These are phyloP conservation scores for Alternaria sp. DNA, from an alignment of 2,329 filamentous ascomycete species.

Conservation along the genomic window DNA sequence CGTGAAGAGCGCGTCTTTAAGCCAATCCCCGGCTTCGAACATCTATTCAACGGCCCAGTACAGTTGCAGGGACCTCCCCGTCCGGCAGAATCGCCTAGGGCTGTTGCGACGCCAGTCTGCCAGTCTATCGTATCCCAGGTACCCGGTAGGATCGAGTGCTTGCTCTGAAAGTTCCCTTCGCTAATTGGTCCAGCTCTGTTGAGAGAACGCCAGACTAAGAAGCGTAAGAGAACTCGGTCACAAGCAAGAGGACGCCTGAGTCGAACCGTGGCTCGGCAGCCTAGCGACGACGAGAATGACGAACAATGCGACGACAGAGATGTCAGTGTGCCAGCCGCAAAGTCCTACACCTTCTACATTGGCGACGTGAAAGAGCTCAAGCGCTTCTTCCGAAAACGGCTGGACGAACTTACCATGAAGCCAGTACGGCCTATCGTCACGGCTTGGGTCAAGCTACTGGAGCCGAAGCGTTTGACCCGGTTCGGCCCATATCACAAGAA, in stretches of 20 bases:
- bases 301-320: background rate
- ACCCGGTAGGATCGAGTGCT: conserved; percentile 16
- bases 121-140: background rate
- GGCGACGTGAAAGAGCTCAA: conserved; percentile 33
- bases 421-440: conserved; percentile 43
- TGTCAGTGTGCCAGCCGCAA: conserved; percentile 16
- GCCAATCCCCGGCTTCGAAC: conserved; percentile 38
- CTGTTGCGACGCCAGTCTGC: background rate
- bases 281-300: conserved; percentile 16
- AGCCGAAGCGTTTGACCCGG: conserved; percentile 33
- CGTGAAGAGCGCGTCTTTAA: conserved; percentile 29
- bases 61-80: background rate
- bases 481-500: conserved; percentile 40
- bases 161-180: conserved; percentile 4
- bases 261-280: background rate
- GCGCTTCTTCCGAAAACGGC: conserved; percentile 33
- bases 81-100: background rate
- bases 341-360: conserved; percentile 33
- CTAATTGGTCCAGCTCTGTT: conserved; percentile 16
- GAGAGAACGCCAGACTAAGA: conserved; percentile 7
- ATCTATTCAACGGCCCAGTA: conserved; percentile 25
- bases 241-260: conserved; percentile 4
- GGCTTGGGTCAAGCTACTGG: conserved; percentile 41
- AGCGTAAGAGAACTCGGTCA: conserved; percentile 27
- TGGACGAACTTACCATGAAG: conserved; percentile 45